Evolutionary conservation across 2,329 filamentous ascomycete genomes (phyloP).

Genomic region (Blumeria graminis): DNA sequence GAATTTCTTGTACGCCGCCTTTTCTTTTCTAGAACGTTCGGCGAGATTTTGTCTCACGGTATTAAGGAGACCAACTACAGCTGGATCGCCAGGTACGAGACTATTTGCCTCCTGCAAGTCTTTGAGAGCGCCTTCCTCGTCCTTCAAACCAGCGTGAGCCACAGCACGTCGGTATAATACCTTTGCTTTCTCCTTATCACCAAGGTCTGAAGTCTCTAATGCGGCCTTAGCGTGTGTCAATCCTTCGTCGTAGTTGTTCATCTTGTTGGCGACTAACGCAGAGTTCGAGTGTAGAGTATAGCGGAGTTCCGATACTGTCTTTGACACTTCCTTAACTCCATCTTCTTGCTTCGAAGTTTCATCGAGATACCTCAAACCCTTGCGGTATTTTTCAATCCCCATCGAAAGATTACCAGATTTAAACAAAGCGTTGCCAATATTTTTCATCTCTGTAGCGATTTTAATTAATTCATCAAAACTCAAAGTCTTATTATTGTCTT

Average conservation of each 20-base stretch:
- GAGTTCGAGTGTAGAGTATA: conserved; percentile 77
- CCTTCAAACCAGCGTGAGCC: conserved; percentile 53
- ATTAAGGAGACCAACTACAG: conserved; percentile 49
- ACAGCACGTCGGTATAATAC: conserved; percentile 63
- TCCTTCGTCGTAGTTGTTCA: conserved; percentile 45
- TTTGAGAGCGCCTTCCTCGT: conserved; percentile 57
- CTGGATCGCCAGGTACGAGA: conserved; percentile 51
- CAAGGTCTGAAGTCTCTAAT: conserved; percentile 38
- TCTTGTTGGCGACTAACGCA: conserved; percentile 65
- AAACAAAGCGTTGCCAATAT: conserved; percentile 79
- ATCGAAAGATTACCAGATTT: conserved; percentile 46
- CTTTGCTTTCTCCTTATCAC: conserved; percentile 67
- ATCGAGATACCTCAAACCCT: conserved; percentile 71
- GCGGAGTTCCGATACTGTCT: conserved; percentile 47
- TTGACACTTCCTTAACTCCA: conserved; percentile 42
- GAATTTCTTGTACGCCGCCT: conserved; percentile 80
- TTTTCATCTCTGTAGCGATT: conserved; percentile 70
- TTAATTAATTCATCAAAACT: conserved; percentile 45
- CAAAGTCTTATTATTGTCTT: conserved; percentile 43
- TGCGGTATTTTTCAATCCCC: conserved; percentile 80
- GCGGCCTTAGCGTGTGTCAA: conserved; percentile 48
- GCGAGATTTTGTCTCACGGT: conserved; percentile 54
- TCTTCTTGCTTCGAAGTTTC: conserved; percentile 56
- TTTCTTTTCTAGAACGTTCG: conserved; percentile 63
- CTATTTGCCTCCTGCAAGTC: conserved; percentile 54